Conservation (phyloP, 768 basidiomycete species). For the Melanogaster broomeanus region DNA sequence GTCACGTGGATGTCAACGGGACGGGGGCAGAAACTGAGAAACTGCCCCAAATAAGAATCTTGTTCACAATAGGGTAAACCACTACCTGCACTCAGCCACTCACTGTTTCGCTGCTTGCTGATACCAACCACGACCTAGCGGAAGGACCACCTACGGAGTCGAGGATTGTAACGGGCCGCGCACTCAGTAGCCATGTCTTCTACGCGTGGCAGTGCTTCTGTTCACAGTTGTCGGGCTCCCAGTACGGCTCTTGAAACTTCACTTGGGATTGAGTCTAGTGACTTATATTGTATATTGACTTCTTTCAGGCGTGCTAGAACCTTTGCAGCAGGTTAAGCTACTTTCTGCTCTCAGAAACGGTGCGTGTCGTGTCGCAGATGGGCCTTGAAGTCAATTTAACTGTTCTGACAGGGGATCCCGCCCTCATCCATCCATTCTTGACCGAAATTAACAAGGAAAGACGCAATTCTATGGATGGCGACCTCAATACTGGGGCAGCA, state of each 20-base stretch:
- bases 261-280: not conserved
- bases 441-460: slow-evolving; percentile 70
- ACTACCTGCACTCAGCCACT: not conserved
- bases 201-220: slow-evolving; percentile 13
- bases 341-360: slow-evolving; percentile 64
- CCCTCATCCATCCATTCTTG: slow-evolving; percentile 81
- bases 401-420: slow-evolving; percentile 60
- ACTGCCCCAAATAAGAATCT: too few relatives aligned
- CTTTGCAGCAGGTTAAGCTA: slow-evolving; percentile 66
- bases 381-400: not conserved
- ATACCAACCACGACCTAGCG: not conserved
- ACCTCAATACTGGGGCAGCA: slow-evolving; percentile 67
- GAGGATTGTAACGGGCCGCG: not conserved
- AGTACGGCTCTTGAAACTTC: slow-evolving; percentile 7
- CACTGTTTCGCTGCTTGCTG: not conserved
- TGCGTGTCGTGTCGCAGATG: slow-evolving; percentile 27
- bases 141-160: not conserved
- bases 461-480: slow-evolving; percentile 47
- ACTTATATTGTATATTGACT: slow-evolving; percentile 8
- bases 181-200: slow-evolving; percentile 22
- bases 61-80: too few relatives aligned
- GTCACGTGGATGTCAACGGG: slow-evolving; percentile 14
- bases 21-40: too few relatives aligned
- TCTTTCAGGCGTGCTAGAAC: slow-evolving; percentile 32
- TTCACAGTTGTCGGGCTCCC: slow-evolving; percentile 17